Evolutionary conservation across 768 basidiomycete genomes (phyloP).

Genomic region (Trametes villosa): DNA sequence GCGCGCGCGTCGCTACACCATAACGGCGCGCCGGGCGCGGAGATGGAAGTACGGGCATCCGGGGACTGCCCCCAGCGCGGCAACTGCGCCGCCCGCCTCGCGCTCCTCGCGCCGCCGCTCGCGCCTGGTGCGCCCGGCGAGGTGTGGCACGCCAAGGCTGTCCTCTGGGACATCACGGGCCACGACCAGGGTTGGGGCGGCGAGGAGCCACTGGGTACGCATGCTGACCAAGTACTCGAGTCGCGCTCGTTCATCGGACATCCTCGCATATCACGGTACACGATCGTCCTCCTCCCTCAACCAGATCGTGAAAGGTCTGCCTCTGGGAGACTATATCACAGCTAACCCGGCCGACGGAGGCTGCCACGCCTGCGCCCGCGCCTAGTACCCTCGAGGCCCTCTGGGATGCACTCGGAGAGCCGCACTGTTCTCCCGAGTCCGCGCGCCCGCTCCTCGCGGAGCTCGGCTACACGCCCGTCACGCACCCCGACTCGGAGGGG

Average conservation of each 20-base stretch:
- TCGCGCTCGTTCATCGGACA: no score
- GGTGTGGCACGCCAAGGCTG: not conserved
- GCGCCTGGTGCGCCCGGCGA: not conserved
- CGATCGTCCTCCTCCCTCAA: no score
- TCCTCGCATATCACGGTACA: no score
- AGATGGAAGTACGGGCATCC: not conserved
- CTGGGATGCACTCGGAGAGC: not conserved
- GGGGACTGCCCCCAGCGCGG: not conserved
- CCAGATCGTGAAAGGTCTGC: no score
- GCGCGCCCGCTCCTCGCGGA: not conserved
- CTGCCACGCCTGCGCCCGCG: no score
- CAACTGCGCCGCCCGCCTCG: conserved; percentile 3
- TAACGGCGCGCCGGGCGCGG: not conserved
- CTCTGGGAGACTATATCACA: no score
- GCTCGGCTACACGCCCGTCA: conserved; percentile 1
- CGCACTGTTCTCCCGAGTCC: not conserved
- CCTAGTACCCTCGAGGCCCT: not conserved
- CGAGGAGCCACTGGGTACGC: no score
- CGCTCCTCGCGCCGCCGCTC: not conserved
- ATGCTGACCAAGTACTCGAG: no score
- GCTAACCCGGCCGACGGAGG: no score
- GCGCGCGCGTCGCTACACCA: not conserved
- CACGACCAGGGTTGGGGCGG: conserved; percentile 20
- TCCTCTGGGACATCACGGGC: conserved; percentile 7
- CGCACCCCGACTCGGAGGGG: not conserved